A percentile compares a stretch with the other conserved stretches of the same genome.
These are phyloP conservation scores for Trapa bicornis DNA, from an alignment of 345 rosid genomes.

Conservation along the genomic window DNA sequence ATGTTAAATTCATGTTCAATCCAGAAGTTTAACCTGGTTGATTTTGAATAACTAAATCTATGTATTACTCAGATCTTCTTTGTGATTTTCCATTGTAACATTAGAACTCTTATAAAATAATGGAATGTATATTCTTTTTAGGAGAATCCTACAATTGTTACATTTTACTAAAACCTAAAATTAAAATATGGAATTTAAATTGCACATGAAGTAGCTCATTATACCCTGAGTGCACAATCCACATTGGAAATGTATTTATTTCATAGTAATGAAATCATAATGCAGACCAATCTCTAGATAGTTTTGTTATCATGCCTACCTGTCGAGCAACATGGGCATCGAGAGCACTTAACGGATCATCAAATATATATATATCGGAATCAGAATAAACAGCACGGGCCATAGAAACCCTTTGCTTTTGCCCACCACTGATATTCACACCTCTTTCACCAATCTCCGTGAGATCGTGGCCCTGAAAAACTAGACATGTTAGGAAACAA, in stretches of 20 bases:
- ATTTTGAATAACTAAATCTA: too few species aligned
- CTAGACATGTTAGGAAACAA: background rate
- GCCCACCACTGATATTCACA: conserved; percentile 98
- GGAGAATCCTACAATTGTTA: background rate
- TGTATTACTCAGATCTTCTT: too few species aligned
- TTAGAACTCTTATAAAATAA: too few species aligned
- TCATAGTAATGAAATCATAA: background rate
- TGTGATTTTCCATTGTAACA: too few species aligned
- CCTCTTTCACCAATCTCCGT: conserved; percentile 99
- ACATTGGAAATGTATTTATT: background rate
- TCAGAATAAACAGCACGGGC: conserved; percentile 94
- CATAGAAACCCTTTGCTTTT: conserved; percentile 96
- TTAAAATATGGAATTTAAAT: too few species aligned
- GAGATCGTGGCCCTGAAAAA: conserved; percentile 65
- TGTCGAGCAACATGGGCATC: conserved; percentile 90
- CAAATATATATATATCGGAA: conserved; percentile 84
- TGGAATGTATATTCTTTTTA: too few species aligned
- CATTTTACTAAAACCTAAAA: too few species aligned
- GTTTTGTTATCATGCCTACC: conserved; percentile 25
- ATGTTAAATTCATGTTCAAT: too few species aligned
- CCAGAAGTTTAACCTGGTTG: too few species aligned
- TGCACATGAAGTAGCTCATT: background rate
- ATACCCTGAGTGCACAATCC: background rate
- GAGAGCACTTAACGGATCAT: conserved; percentile 94
- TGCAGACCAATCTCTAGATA: background rate